These are phyloP conservation scores for Croton setiger DNA, from an alignment of 441 rosid species.

Conservation along the genomic window DNA sequence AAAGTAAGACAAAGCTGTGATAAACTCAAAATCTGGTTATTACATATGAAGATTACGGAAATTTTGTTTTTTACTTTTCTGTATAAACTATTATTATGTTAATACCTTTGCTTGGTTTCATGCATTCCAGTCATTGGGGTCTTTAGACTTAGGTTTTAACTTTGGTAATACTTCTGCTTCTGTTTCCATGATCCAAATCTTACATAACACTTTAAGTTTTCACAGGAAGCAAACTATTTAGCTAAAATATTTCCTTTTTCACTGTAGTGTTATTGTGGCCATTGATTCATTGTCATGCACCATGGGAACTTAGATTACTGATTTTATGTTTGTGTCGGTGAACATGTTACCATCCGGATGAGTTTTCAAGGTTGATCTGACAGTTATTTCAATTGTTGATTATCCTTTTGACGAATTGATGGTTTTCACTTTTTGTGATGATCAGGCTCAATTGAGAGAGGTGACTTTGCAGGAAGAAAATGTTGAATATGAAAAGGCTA, in stretches of 20 bases:
- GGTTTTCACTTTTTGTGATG: conserved; percentile 13
- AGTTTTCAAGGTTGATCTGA: neutral
- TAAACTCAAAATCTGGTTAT: neutral
- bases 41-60: neutral
- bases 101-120: neutral
- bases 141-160: neutral
- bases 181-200: no score
- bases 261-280: neutral
- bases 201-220: no score
- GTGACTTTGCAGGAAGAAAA: conserved; percentile 68
- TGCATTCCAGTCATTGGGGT: neutral
- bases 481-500: conserved; percentile 66
- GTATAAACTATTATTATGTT: neutral
- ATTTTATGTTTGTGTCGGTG: no score
- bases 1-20: neutral
- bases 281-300: neutral
- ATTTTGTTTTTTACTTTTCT: neutral
- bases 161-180: no score
- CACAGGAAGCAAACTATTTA: no score
- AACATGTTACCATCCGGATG: neutral
- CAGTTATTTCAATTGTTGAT: neutral
- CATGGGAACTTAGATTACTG: neutral
- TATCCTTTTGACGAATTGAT: neutral
- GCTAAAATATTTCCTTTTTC: neutral
- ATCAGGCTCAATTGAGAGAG: conserved; percentile 82